phyloP scores from a whole-genome alignment of 2,329 filamentous ascomycete species.

The Exophiala mesophila region DNA sequence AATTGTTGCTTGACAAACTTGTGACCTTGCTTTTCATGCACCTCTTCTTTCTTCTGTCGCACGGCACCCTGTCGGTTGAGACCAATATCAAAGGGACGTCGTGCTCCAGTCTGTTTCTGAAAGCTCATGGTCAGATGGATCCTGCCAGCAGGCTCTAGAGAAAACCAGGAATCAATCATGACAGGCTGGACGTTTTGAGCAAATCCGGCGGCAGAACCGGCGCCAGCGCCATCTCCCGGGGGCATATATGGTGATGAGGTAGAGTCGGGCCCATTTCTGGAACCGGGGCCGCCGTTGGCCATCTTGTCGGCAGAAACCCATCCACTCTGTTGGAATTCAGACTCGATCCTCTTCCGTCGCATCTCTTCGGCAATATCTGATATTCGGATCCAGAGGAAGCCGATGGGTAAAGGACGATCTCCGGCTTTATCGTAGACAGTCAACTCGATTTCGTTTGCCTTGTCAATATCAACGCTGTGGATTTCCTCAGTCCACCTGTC shows the following conservation, averaged over 20 bases:
- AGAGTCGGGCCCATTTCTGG: constrained; percentile 52
- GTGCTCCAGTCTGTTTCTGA: constrained; percentile 80
- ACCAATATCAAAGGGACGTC: constrained; percentile 77
- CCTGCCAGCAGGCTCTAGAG: constrained; percentile 85
- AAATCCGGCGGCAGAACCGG: constrained; percentile 32
- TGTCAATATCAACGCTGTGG: constrained; percentile 91
- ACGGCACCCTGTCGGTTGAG: constrained; percentile 93
- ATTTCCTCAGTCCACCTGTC: constrained; percentile 90
- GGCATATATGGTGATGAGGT: constrained; percentile 25
- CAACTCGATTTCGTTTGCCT: constrained; percentile 96
- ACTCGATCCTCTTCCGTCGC: constrained; percentile 93
- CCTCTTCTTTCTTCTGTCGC: constrained; percentile 94
- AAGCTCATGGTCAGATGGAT: constrained; percentile 91
- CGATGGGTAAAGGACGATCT: constrained; percentile 87
- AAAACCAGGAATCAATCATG: constrained; percentile 89
- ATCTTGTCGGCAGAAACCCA: constrained; percentile 98
- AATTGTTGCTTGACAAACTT: constrained; percentile 98
- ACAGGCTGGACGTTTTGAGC: constrained; percentile 31
- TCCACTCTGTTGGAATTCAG: constrained; percentile 86
- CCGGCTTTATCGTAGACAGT: constrained; percentile 95
- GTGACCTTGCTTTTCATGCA: constrained; percentile 98
- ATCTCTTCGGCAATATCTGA: constrained; percentile 98
- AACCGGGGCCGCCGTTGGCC: constrained; percentile 54
- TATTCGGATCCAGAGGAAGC: constrained; percentile 91
- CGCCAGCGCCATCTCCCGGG: constrained; percentile 34